A percentile compares a stretch with the other conserved stretches of the same genome.
These are phyloP conservation scores for Tolypocladium paradoxum DNA, from an alignment of 2,329 filamentous ascomycete genomes.

Conservation along the genomic window DNA sequence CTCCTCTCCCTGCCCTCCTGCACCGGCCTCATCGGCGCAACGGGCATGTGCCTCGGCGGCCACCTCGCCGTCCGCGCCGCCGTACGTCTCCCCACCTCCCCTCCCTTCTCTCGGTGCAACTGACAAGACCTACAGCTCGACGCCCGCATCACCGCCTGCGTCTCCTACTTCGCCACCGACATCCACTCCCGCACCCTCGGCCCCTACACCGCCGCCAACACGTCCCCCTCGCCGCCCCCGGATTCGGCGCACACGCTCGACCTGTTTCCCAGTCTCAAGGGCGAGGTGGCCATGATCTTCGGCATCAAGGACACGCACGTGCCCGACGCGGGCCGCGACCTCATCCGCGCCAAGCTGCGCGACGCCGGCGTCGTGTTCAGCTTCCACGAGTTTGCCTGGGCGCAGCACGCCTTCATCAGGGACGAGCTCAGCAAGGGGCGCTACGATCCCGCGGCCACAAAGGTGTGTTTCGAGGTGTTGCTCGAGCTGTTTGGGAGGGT, in stretches of 20 bases:
- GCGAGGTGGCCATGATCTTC: slow-evolving; percentile 84
- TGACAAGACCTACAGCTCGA: slow-evolving; percentile 43
- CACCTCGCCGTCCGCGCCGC: slow-evolving; percentile 60
- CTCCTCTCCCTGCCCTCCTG: slow-evolving; percentile 66
- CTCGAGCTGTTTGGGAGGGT: slow-evolving; percentile 74
- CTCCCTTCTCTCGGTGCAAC: neutral
- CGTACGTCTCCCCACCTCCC: slow-evolving; percentile 23
- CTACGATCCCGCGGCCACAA: slow-evolving; percentile 78
- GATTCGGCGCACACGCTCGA: slow-evolving; percentile 41
- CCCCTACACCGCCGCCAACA: slow-evolving; percentile 37
- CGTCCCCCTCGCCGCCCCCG: slow-evolving; percentile 24
- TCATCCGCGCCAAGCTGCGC: slow-evolving; percentile 73
- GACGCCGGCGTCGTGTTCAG: slow-evolving; percentile 64
- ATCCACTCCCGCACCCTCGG: slow-evolving; percentile 74
- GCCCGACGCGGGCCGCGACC: slow-evolving; percentile 67
- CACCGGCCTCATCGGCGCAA: slow-evolving; percentile 67
- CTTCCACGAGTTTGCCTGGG: slow-evolving; percentile 87
- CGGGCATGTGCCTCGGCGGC: slow-evolving; percentile 88
- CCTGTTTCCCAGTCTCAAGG: slow-evolving; percentile 55
- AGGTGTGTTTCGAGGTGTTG: slow-evolving; percentile 84
- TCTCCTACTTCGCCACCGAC: slow-evolving; percentile 90
- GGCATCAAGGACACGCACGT: slow-evolving; percentile 88
- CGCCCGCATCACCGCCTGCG: slow-evolving; percentile 60
- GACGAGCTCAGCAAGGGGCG: slow-evolving; percentile 90
- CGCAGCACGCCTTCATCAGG: slow-evolving; percentile 88